Evolutionary conservation across 139 green algal genomes (phyloP), one percentile per base, ranked within the genome.

Genomic region (Coelastrella sp.): DNA sequence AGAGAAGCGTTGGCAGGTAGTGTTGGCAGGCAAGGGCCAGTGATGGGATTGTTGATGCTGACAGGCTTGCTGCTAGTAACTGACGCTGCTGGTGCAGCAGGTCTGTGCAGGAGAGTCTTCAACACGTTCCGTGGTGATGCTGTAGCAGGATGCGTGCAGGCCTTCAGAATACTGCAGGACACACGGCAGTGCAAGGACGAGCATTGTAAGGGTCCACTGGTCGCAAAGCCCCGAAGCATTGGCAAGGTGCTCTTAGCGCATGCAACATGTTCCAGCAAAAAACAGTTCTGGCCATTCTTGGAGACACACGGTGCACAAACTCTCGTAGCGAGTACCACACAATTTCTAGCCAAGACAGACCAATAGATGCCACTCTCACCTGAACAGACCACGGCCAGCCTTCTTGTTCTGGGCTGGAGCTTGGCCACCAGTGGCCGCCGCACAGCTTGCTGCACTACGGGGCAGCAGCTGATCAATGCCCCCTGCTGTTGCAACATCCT

Each of bases 21-120:
- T 71, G 61, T 71, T 47, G 32, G 32, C 32, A 47, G 32, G 1
- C 64, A 71, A 20, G 11, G 13, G 64, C 64, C 13, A 47, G 0
- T 47, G 32, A 47, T 47, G 32, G 32, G 66, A 58, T 54, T 88
- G 83, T 54, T 88, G 83, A 88, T 73, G 83, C 83, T 80, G 66
- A 88, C 64, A 71, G 64, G 3, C 64, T 71, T 71, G 64, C 64
- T 71, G 64, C 64, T 71, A 14, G 11, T 71, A 14, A 20, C 11
- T 71, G 64, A 14, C 32, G 32, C 32, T 71, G 61, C 61, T 71
- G 61, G 3, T 71, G 61, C 61, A 10, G 11, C 17, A 23, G 56
- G 79, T 47, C 61, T 85, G 57, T n/a, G n/a, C 17, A 73, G 57
- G 56, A 85, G 57, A 57, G 22, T 71, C 79, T 85, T 85, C 22